Conservation (phyloP, 2,329 filamentous ascomycete species). For the Verticillium longisporum region DNA sequence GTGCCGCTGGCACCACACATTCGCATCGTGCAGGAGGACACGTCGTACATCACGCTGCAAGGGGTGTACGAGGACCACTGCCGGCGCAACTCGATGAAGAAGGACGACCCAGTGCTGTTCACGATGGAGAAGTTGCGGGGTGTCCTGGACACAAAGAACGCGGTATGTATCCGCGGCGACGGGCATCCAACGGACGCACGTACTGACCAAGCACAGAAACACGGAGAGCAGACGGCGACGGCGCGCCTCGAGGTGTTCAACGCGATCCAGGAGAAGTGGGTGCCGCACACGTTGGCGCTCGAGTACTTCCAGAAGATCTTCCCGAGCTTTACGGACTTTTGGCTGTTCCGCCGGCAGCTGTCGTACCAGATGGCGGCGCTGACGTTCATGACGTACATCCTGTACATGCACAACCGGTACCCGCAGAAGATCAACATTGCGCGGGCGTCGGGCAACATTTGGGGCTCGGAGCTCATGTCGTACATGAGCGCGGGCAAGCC, state of each 20-base stretch:
- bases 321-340: slow-evolving; percentile 88
- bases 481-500: slow-evolving; percentile 79
- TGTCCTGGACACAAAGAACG: slow-evolving; percentile 61
- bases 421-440: slow-evolving; percentile 94
- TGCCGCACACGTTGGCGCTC: slow-evolving; percentile 72
- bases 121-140: slow-evolving; percentile 90
- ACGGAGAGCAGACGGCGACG: slow-evolving; percentile 60
- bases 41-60: slow-evolving; percentile 89
- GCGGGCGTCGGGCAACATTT: slow-evolving; percentile 82
- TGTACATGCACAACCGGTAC: slow-evolving; percentile 94
- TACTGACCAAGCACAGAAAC: slow-evolving; percentile 45
- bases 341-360: slow-evolving; percentile 96
- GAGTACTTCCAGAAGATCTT: slow-evolving; percentile 88
- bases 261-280: slow-evolving; percentile 90
- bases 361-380: slow-evolving; percentile 91
- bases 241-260: slow-evolving; percentile 87
- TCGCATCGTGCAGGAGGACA: slow-evolving; percentile 90
- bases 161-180: slow-evolving; percentile 24
- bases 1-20: slow-evolving; percentile 92
- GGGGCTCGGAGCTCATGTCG: slow-evolving; percentile 91
- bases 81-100: slow-evolving; percentile 75
- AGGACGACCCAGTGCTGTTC: slow-evolving; percentile 92
- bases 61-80: slow-evolving; percentile 96
- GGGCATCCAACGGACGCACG: neutral
- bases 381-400: slow-evolving; percentile 97